Base-by-base conservation (phyloP, 768 basidiomycete genomes). In the Mycena vulgaris region DNA sequence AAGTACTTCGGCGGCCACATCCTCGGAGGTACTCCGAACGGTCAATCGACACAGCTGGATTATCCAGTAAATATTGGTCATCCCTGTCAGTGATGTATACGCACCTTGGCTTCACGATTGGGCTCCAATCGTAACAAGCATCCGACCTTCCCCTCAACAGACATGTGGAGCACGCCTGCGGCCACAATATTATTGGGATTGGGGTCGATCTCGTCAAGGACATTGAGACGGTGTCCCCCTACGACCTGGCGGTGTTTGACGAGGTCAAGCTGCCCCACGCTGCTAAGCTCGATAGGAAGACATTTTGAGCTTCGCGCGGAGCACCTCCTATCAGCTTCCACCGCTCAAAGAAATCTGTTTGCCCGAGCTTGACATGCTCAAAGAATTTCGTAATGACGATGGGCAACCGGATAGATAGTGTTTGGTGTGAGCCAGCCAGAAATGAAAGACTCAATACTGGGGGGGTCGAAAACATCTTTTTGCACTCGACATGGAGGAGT, bases 281-380 rank as follows among this genome's bases (percentile, higher is more conserved):
- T 83, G 49, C 89, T 90, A 27, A 98, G 83, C 35, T 83, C 78
- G 67, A 99, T 91, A 0, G 95, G 81, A 98, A 98, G 63, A 99
- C 87, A 53, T 82, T 80, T 79, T 99, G 98, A 30, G 93, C 90
- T 83, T 99, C 98, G 57, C 97, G 89, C 31, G 98, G 98, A 16
- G 95, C 86, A 1, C 98, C 98, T 9, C 98, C 98, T 59, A 99
- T 99, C 74, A 98, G 83, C 80, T 96, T 97, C 98, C 98, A 99
- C 59, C 98, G 86, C 80, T 98, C 97, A 81, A 99, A 99, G 87
- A 99, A 99, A 74, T 98, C 95, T 0, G 88, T 83, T 69, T 89
- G 86, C 14, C 89, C 90, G 37, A 99, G 88, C 75, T 91, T 93
- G 72, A 98, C 97, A 28, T 95, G 94, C 77, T 98, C 97, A 64